phyloP scores from a whole-genome alignment of 495 filamentous ascomycete species.

The Parmelia sp. region DNA sequence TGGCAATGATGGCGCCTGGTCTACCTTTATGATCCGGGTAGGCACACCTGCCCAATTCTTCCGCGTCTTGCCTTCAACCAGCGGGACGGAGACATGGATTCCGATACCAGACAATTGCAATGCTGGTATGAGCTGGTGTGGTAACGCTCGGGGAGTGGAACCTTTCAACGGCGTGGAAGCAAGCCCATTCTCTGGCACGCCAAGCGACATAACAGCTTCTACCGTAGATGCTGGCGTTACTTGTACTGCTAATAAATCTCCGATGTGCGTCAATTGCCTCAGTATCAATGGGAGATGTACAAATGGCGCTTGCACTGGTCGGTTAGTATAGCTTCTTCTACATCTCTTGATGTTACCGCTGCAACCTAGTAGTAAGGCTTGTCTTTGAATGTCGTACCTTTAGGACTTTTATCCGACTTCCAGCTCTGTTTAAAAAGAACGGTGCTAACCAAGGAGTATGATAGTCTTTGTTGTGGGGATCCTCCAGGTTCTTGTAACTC shows the following conservation, averaged over 20 bases:
- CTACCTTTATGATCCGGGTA: constrained; percentile 43
- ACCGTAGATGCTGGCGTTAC: constrained; percentile 21
- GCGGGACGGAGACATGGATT: constrained; percentile 39
- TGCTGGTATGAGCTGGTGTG: constrained; percentile 28
- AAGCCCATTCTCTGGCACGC: constrained; percentile 19
- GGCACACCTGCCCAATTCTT: constrained; percentile 44
- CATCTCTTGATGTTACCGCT: neutral
- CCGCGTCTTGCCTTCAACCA: constrained; percentile 42
- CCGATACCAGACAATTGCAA: constrained; percentile 31
- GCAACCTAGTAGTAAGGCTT: neutral
- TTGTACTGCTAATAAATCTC: constrained; percentile 25
- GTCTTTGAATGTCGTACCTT: neutral
- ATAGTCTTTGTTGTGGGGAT: constrained; percentile 19
- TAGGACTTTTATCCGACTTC: neutral
- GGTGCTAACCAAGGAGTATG: neutral
- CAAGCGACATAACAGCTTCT: constrained; percentile 6
- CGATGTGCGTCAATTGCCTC: constrained; percentile 20
- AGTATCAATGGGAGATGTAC: constrained; percentile 23
- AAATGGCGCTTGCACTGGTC: constrained; percentile 21
- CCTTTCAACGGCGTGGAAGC: constrained; percentile 20
- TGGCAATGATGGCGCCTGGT: constrained; percentile 50
- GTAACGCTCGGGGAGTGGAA: constrained; percentile 38
- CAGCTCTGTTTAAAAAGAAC: neutral
- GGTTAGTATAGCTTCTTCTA: neutral
- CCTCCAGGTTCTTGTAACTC: constrained; percentile 18